Conservation (phyloP, 306 rosid genomes). For the Vachellia collinsii region DNA sequence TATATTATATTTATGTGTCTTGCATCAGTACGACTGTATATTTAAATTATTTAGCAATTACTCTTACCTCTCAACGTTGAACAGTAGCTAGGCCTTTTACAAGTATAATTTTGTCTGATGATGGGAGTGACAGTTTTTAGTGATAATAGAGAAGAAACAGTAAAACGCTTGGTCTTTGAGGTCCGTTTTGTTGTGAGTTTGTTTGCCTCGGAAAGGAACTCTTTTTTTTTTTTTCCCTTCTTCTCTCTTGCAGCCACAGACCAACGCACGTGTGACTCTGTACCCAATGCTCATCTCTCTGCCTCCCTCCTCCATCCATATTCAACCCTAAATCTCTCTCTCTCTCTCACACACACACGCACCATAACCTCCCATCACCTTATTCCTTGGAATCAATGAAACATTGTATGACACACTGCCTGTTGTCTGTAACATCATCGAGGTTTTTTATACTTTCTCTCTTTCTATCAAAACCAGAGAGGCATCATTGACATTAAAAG, state of each 20-base stretch:
- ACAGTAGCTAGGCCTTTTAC: not conserved
- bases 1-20: slow-evolving; percentile 25
- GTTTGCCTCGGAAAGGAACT: slow-evolving; percentile 91
- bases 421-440: not conserved
- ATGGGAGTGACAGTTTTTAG: slow-evolving; percentile 20
- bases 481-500: not conserved
- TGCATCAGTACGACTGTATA: slow-evolving; percentile 6
- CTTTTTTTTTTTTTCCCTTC: slow-evolving; percentile 16
- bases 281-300: slow-evolving; percentile 69
- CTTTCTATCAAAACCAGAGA: not conserved
- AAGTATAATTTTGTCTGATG: slow-evolving; percentile 22
- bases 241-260: slow-evolving; percentile 35
- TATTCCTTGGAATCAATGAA: slow-evolving; percentile 40
- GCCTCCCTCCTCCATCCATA: slow-evolving; percentile 42
- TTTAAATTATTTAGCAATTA: not conserved
- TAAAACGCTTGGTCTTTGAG: slow-evolving; percentile 55
- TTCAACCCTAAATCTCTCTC: slow-evolving; percentile 56
- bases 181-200: slow-evolving; percentile 61
- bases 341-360: slow-evolving; percentile 32
- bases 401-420: not conserved
- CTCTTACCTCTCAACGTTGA: slow-evolving; percentile 42
- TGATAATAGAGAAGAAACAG: slow-evolving; percentile 27
- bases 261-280: slow-evolving; percentile 91
- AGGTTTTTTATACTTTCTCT: not conserved
- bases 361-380: slow-evolving; percentile 49